Conservation (phyloP, 1,139 yeast species). For the Spencermartinsiella ligniputridi region DNA sequence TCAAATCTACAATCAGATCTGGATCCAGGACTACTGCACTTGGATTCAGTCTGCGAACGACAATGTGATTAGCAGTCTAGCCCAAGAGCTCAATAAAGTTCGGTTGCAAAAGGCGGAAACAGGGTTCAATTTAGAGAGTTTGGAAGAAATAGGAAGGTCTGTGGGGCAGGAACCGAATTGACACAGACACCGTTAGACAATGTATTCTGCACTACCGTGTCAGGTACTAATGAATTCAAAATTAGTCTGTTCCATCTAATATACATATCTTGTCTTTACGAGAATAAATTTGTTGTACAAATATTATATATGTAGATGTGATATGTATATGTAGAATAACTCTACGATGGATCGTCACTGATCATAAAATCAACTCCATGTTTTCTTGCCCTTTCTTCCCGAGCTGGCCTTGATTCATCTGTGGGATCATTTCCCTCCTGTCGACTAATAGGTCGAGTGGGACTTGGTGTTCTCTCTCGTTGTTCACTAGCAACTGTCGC, state of each 20-base stretch:
- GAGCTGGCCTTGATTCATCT: not conserved
- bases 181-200: too few relatives aligned
- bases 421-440: constrained; percentile 1
- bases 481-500: constrained; percentile 22
- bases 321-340: not conserved
- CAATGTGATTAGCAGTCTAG: constrained; percentile 52
- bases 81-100: constrained; percentile 51
- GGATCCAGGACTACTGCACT: constrained; percentile 74
- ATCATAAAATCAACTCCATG: constrained; percentile 25
- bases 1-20: constrained; percentile 75
- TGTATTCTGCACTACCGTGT: too few relatives aligned
- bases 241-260: too few relatives aligned
- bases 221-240: too few relatives aligned
- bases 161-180: not conserved
- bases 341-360: constrained; percentile 8
- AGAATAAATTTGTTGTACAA: too few relatives aligned
- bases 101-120: constrained; percentile 22
- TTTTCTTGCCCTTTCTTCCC: constrained; percentile 17
- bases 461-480: constrained; percentile 12
- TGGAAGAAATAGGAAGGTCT: constrained; percentile 15
- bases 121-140: constrained; percentile 27
- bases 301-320: too few relatives aligned
- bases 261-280: too few relatives aligned
- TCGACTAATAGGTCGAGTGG: constrained; percentile 1
- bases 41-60: constrained; percentile 66